Evolutionary conservation across 2,329 filamentous ascomycete genomes (phyloP).

Genomic region (Colletotrichum caudatum): DNA sequence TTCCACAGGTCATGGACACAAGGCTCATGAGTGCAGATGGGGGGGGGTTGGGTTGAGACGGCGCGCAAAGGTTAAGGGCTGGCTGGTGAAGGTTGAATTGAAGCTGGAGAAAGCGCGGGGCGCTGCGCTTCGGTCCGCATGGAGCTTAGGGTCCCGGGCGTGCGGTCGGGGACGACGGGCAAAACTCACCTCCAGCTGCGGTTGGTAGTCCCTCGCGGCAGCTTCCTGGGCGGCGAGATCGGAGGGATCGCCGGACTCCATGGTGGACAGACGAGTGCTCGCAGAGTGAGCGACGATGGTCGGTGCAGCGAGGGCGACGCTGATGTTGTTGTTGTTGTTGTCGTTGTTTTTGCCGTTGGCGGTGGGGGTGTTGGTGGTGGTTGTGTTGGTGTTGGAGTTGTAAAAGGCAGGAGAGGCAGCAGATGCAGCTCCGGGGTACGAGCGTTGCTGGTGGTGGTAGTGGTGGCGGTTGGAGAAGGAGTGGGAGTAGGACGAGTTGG

Average conservation of each 20-base stretch:
- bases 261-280: conserved; percentile 45
- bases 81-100: conserved; percentile 34
- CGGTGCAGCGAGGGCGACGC: conserved; percentile 15
- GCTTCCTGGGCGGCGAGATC: conserved; percentile 71
- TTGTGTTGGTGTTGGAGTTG: conserved; percentile 30
- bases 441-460: conserved; percentile 5
- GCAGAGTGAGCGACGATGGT: conserved; percentile 52
- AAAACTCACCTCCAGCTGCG: conserved; percentile 64
- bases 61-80: background rate
- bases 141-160: conserved; percentile 3
- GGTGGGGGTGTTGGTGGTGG: no score
- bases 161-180: background rate
- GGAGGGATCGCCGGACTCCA: conserved; percentile 47
- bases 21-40: background rate
- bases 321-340: conserved; percentile 15
- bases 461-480: conserved; percentile 9
- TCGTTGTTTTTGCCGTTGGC: background rate
- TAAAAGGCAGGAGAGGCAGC: conserved; percentile 36
- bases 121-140: conserved; percentile 6
- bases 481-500: conserved; percentile 23
- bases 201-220: conserved; percentile 69
- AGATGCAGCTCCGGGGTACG: conserved; percentile 27
- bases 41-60: background rate
- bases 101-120: conserved; percentile 4
- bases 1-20: background rate